Percentiles rank a stretch among this genome's conserved stretches.
These are phyloP conservation scores for Diaporthe longicolla DNA, from an alignment of 2,329 filamentous ascomycete species.

Conservation along the genomic window DNA sequence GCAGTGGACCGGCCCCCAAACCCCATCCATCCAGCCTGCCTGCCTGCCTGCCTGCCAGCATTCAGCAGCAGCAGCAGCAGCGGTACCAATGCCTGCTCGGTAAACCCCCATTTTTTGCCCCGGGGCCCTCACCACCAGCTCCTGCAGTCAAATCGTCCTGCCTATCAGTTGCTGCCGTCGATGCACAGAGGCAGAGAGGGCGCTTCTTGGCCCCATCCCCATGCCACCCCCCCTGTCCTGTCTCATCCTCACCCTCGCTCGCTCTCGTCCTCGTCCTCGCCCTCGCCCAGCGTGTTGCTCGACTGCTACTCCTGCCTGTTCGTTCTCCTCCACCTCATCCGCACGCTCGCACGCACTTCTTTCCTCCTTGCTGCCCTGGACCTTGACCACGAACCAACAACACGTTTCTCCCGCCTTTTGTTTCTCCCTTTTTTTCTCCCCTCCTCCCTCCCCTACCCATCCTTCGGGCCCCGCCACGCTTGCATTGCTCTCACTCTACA, in stretches of 20 bases:
- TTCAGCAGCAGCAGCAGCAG: background rate
- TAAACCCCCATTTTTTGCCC: background rate
- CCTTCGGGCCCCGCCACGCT: constrained; percentile 18
- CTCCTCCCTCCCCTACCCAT: background rate
- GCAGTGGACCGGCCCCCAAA: constrained; percentile 21
- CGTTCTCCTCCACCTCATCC: constrained; percentile 1
- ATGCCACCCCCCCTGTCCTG: constrained; percentile 15
- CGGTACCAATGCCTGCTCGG: background rate
- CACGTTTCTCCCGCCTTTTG: constrained; percentile 14
- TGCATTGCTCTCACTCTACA: constrained; percentile 21
- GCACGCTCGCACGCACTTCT: too few species aligned
- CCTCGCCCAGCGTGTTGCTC: constrained; percentile 25
- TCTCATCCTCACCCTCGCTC: constrained; percentile 29
- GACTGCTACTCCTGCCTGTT: background rate
- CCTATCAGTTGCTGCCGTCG: constrained; percentile 14
- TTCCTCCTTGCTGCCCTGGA: constrained; percentile 12
- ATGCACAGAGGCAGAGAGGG: constrained; percentile 16
- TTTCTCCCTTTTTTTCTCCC: background rate
- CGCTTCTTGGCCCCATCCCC: constrained; percentile 27
- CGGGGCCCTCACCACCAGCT: constrained; percentile 30
- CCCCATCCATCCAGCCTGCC: too few species aligned
- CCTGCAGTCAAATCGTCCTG: constrained; percentile 33
- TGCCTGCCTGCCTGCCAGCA: background rate
- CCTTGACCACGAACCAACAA: constrained; percentile 14
- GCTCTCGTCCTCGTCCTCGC: constrained; percentile 17